Evolutionary conservation across 1,139 yeast genomes (phyloP).

Genomic region (Magnusiomyces ingens): DNA sequence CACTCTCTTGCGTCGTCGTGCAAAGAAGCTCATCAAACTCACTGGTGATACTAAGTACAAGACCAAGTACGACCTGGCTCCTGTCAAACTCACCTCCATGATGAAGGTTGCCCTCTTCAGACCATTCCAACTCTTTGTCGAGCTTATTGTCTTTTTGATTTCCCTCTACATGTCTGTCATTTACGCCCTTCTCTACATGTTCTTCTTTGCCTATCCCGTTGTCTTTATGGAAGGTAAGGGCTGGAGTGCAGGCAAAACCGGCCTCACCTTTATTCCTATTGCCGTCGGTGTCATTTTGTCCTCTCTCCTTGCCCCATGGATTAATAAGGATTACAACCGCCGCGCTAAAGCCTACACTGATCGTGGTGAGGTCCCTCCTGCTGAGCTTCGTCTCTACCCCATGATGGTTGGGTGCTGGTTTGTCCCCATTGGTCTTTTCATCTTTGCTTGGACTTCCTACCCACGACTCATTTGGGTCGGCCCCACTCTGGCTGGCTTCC

Average conservation of each 20-base stretch:
- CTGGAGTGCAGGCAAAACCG: slow-evolving; percentile 58
- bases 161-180: slow-evolving; percentile 79
- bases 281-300: slow-evolving; percentile 56
- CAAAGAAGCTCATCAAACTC: slow-evolving; percentile 61
- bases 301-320: slow-evolving; percentile 44
- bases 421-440: slow-evolving; percentile 60
- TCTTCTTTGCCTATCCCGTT: slow-evolving; percentile 74
- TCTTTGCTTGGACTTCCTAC: slow-evolving; percentile 64
- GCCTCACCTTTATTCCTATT: slow-evolving; percentile 67
- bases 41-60: slow-evolving; percentile 77
- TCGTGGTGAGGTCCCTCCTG: slow-evolving; percentile 50
- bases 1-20: slow-evolving; percentile 67
- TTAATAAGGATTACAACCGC: slow-evolving; percentile 53
- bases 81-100: slow-evolving; percentile 43
- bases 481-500: slow-evolving; percentile 65
- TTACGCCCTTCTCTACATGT: slow-evolving; percentile 77
- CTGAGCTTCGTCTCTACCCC: slow-evolving; percentile 57
- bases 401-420: slow-evolving; percentile 42
- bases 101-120: slow-evolving; percentile 9
- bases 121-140: slow-evolving; percentile 32
- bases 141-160: slow-evolving; percentile 55
- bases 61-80: slow-evolving; percentile 84
- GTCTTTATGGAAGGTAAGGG: slow-evolving; percentile 57
- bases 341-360: slow-evolving; percentile 45
- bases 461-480: slow-evolving; percentile 51